phyloP scores from a whole-genome alignment of 1,284 basidiomycete species.

The Cutaneotrichosporon curvatum region DNA sequence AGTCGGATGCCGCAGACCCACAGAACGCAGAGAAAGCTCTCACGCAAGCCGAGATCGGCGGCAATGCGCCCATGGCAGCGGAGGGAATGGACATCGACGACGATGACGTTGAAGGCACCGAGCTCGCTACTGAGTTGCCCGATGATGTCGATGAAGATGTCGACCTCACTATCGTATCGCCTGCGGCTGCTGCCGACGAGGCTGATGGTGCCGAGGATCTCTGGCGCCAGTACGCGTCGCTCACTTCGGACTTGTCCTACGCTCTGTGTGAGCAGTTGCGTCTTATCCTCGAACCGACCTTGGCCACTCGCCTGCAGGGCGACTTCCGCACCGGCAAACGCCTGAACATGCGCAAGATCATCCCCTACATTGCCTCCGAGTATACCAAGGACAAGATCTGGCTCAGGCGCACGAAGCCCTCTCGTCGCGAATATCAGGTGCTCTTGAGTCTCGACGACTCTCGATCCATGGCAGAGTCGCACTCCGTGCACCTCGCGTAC shows the following conservation, averaged over 20 bases:
- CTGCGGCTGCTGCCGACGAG: conserved; percentile 4
- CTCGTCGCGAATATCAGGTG: conserved; percentile 92
- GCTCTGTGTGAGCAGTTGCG: conserved; percentile 92
- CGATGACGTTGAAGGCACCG: conserved; percentile 29
- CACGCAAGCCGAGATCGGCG: conserved; percentile 42
- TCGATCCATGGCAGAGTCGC: conserved; percentile 89
- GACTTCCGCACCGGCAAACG: conserved; percentile 98
- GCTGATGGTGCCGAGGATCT: conserved; percentile 56
- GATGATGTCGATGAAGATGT: conserved; percentile 43
- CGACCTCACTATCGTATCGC: conserved; percentile 57
- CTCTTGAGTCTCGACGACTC: conserved; percentile 94
- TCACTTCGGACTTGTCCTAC: conserved; percentile 87
- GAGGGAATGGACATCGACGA: conserved; percentile 39
- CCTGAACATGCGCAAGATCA: conserved; percentile 99
- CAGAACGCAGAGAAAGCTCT: conserved; percentile 42
- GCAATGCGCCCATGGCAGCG: conserved; percentile 15
- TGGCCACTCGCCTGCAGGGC: conserved; percentile 88
- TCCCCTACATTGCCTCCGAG: conserved; percentile 96
- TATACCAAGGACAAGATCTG: conserved; percentile 99
- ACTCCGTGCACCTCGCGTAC: conserved; percentile 88
- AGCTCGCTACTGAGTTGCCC: conserved; percentile 26
- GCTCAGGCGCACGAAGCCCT: conserved; percentile 89
- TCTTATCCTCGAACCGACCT: conserved; percentile 89
- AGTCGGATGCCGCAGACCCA: conserved; percentile 17
- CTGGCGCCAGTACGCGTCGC: conserved; percentile 82